phyloP scores from a whole-genome alignment of 1,139 yeast species.

The Yamadazyma dushanensis region DNA sequence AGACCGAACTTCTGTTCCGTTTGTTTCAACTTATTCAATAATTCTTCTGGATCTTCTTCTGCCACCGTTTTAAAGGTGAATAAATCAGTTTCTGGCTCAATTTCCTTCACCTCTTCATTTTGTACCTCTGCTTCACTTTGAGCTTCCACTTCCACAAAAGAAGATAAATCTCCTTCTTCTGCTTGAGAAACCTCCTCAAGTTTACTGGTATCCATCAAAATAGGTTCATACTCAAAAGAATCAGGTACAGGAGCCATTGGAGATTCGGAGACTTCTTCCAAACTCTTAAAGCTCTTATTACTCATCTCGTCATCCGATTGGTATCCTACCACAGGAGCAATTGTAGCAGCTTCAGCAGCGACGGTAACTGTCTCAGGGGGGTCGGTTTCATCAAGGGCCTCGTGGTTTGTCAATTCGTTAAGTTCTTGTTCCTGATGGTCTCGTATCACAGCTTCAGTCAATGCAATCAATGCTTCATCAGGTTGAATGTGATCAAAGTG shows the following conservation, averaged over 20 bases:
- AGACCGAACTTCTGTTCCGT: constrained; percentile 36
- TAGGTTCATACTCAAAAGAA: constrained; percentile 11
- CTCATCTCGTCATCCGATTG: not conserved
- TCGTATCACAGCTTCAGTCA: constrained; percentile 10
- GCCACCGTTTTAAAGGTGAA: constrained; percentile 34
- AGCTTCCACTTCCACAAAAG: constrained; percentile 10
- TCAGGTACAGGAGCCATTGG: constrained; percentile 15
- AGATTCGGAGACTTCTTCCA: constrained; percentile 1
- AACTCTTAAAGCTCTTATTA: not conserved
- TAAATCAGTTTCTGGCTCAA: constrained; percentile 1
- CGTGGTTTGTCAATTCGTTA: no score
- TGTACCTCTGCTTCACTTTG: constrained; percentile 7
- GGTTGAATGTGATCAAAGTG: constrained; percentile 6
- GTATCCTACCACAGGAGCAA: no score
- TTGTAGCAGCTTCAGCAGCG: no score
- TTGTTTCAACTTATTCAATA: constrained; percentile 28
- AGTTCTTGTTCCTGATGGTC: constrained; percentile 4
- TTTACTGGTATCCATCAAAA: not conserved
- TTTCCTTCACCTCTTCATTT: constrained; percentile 1
- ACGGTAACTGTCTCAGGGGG: no score
- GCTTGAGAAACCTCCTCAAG: no score
- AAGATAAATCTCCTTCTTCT: not conserved
- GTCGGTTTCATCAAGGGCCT: no score
- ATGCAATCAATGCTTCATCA: constrained; percentile 6
- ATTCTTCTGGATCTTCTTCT: constrained; percentile 32